Base-by-base conservation (phyloP, 2,329 filamentous ascomycete species). In the Nectriaceae sp. region DNA sequence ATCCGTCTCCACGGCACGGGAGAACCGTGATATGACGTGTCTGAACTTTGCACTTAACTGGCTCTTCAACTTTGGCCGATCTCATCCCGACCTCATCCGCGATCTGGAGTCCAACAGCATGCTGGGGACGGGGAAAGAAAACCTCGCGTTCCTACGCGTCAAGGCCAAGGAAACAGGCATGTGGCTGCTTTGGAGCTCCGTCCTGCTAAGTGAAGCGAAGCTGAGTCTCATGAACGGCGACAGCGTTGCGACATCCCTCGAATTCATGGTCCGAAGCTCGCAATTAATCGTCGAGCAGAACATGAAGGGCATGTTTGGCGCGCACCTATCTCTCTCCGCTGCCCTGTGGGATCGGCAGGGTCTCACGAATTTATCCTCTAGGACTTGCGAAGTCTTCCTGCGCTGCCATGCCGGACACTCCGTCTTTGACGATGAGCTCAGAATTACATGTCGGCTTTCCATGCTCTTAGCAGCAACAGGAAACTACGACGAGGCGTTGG, bases 11-110 rank as follows among this genome's bases (percentile, higher is more conserved):
- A 96, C 91, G n/a, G 94, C 94, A 1, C 79, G 93, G 53, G 94
- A 97, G 68, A 96, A 95, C 58, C 87, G 91, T 56, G 94, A 99
- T 64, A 89, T 90, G 76, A 85, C 83, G 4, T 97, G 94, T 65
- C 78, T 99, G 47, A 97, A 97, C 68, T 97, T 96, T 70, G 89
- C 91, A 24, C 81, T 99, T 52, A 96, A 91, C 64, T 99, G 94
- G 94, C 77, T 97, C 3, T 95, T 95, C 62, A 90, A 97, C 64
- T 95, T 97, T 60, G 88, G 87, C n/a, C 89, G 90, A 62, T 84
- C 89, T 1, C 91, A 93, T 59, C 89, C 91, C 0, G 78, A 83
- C 44, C 79, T 90, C n/a, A 83, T 91, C 56, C 81, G 77, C 41
- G 81, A 85, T 43, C 76, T 88, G 5, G 87, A 86, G 53, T 85